Conservation (phyloP, 164 flowering plant species). For the Akebia trifoliata region DNA sequence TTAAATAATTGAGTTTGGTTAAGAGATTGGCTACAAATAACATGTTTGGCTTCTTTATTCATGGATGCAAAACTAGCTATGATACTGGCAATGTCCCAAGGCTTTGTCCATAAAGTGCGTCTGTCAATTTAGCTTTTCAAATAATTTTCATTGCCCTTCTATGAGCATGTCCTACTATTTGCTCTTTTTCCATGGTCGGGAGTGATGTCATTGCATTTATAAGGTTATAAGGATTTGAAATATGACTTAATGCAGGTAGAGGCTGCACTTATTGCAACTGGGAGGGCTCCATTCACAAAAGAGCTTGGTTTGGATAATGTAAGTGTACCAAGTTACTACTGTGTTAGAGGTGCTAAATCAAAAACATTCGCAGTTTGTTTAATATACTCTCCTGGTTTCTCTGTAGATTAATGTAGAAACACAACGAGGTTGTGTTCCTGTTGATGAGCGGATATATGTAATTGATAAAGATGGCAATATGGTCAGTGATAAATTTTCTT, state of each 20-base stretch:
- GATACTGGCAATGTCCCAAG: no score
- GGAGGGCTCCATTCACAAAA: conserved; percentile 94
- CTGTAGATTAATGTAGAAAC: conserved; percentile 91
- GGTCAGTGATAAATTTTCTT: conserved; percentile 39
- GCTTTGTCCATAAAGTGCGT: no score
- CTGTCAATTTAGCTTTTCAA: no score
- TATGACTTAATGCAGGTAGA: conserved; percentile 87
- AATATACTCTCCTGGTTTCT: conserved; percentile 1
- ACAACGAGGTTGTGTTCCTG: conserved; percentile 96
- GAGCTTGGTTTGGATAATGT: conserved; percentile 98
- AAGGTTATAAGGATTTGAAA: no score
- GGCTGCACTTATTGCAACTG: conserved; percentile 98
- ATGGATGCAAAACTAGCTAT: no score
- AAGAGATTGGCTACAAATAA: no score
- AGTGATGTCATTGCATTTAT: no score
- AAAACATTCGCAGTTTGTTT: background rate
- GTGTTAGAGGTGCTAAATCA: background rate
- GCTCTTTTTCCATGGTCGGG: no score
- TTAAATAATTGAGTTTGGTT: no score
- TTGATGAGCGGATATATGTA: conserved; percentile 94
- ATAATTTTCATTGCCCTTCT: no score
- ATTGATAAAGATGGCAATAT: conserved; percentile 74
- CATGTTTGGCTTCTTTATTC: no score
- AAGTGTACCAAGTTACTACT: conserved; percentile 19
- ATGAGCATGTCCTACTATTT: no score